Percentiles rank a stretch among this genome's conserved stretches.
These are phyloP conservation scores for Psilocybe mexicana DNA, from an alignment of 1,284 basidiomycete genomes.

Conservation along the genomic window DNA sequence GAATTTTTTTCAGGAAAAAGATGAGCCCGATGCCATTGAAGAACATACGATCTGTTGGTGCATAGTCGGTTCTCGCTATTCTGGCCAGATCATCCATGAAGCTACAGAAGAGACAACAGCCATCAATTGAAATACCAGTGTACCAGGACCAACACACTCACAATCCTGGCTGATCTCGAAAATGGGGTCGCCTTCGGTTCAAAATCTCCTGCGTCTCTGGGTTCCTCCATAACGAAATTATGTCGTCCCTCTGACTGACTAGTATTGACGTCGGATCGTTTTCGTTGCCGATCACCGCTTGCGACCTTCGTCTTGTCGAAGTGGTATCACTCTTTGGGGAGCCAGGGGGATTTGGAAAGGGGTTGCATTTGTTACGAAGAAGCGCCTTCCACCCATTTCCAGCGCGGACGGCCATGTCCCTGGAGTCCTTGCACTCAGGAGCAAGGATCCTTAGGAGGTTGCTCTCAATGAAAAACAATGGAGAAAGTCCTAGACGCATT, in stretches of 20 bases:
- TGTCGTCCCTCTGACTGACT: slow-evolving; percentile 58
- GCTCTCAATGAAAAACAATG: slow-evolving; percentile 59
- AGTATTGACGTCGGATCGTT: slow-evolving; percentile 51
- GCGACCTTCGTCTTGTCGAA: slow-evolving; percentile 30
- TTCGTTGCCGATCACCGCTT: slow-evolving; percentile 24
- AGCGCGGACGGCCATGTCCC: slow-evolving; percentile 55
- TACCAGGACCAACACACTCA: slow-evolving; percentile 35
- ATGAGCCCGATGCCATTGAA: background rate
- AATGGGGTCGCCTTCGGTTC: slow-evolving; percentile 42
- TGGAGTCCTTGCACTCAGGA: slow-evolving; percentile 31
- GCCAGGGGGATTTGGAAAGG: background rate
- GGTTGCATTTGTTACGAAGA: slow-evolving; percentile 18
- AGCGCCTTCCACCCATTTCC: slow-evolving; percentile 58
- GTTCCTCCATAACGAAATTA: slow-evolving; percentile 63
- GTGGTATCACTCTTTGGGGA: background rate
- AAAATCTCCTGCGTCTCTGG: slow-evolving; percentile 52
- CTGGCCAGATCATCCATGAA: slow-evolving; percentile 66
- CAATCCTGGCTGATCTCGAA: slow-evolving; percentile 68
- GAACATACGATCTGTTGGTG: slow-evolving; percentile 54
- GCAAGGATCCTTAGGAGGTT: slow-evolving; percentile 48
- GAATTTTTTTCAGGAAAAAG: background rate
- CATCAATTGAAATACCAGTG: background rate
- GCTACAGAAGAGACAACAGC: slow-evolving; percentile 31
- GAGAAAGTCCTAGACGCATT: slow-evolving; percentile 53
- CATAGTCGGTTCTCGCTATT: slow-evolving; percentile 53